These are phyloP conservation scores for Lepidopterella palustris DNA, from an alignment of 495 filamentous ascomycete species.

Conservation along the genomic window DNA sequence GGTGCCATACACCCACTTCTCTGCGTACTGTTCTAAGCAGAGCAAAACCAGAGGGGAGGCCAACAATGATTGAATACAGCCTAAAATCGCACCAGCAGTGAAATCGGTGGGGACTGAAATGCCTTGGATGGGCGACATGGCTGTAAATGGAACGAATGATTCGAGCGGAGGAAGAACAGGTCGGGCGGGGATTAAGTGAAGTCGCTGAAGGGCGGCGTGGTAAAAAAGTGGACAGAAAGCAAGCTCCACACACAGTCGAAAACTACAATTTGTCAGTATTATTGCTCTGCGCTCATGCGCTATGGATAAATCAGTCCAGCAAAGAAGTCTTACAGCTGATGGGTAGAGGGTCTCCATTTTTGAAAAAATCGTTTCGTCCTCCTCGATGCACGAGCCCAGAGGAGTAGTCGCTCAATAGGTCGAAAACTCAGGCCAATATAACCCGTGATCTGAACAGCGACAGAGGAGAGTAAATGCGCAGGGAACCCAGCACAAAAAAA, in stretches of 20 bases:
- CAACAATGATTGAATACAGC: not conserved
- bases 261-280: constrained; percentile 2
- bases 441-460: constrained; percentile 6
- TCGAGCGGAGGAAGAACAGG: constrained; percentile 11
- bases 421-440: constrained; percentile 2
- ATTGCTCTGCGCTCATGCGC: too few relatives aligned
- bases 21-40: constrained; percentile 9
- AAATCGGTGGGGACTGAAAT: not conserved
- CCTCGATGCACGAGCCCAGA: not conserved
- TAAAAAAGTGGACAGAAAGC: constrained; percentile 18
- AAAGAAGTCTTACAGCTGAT: constrained; percentile 1
- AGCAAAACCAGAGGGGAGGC: constrained; percentile 19
- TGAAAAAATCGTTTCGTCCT: constrained; percentile 5
- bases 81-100: not conserved
- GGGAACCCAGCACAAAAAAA: constrained; percentile 12
- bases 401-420: constrained; percentile 15
- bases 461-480: constrained; percentile 1
- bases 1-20: constrained; percentile 8
- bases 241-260: constrained; percentile 11
- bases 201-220: constrained; percentile 20
- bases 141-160: constrained; percentile 22
- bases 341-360: constrained; percentile 8
- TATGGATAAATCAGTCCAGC: too few relatives aligned
- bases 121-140: constrained; percentile 11
- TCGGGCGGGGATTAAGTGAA: constrained; percentile 13